Evolutionary conservation across 2,329 filamentous ascomycete genomes (phyloP).

Genomic region (Botryotinia globosa): DNA sequence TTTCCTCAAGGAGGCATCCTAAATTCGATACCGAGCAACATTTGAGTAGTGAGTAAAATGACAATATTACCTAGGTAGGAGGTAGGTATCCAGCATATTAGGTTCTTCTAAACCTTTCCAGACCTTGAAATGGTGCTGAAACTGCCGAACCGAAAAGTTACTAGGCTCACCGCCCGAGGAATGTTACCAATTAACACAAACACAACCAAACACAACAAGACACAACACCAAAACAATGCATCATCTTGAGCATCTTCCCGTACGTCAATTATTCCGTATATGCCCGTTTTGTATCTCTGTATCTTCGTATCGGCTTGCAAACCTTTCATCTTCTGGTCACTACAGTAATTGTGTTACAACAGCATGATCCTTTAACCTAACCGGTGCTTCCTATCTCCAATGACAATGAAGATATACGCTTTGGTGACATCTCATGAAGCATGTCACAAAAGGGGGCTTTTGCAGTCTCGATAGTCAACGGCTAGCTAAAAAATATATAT

Average conservation of each 20-base stretch:
- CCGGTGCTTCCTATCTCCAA: background rate
- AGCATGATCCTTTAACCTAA: no score
- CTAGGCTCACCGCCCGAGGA: constrained; percentile 6
- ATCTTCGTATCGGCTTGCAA: background rate
- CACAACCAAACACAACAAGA: constrained; percentile 4
- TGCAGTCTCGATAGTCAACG: background rate
- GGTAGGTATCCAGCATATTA: background rate
- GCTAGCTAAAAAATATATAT: background rate
- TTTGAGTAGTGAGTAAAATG: constrained; percentile 1
- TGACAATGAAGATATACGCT: background rate
- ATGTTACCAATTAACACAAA: background rate
- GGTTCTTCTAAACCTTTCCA: background rate
- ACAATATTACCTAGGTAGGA: background rate
- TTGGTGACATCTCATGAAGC: background rate
- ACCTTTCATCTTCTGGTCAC: background rate
- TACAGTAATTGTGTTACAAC: constrained; percentile 3
- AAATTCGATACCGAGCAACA: background rate
- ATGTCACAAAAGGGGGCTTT: background rate
- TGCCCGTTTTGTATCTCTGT: background rate
- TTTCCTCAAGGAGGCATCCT: constrained; percentile 32
- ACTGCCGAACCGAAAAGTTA: background rate
- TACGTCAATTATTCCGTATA: background rate
- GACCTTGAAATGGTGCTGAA: background rate
- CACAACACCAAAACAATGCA: constrained; percentile 15
- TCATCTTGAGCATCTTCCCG: constrained; percentile 13